Percentiles rank a stretch among this genome's conserved stretches.
Evolutionary conservation across 75 land plant species (phyloP).

Genomic region (Gnetum montanum): DNA sequence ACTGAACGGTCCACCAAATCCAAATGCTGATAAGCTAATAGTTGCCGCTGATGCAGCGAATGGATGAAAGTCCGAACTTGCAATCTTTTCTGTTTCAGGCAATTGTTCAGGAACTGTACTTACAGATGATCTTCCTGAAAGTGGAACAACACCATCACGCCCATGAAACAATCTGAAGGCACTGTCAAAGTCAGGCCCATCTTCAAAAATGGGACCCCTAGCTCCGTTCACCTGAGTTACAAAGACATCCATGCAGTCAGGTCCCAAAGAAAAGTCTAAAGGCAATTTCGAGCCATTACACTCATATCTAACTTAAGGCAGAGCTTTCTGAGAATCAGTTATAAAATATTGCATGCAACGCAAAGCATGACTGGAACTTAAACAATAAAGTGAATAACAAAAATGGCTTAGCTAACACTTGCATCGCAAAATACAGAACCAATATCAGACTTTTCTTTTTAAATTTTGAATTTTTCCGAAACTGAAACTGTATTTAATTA

Average conservation of each 20-base stretch:
- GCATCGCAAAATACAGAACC: too few relatives aligned
- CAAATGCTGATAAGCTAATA: conserved; percentile 86
- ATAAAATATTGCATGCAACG: background rate
- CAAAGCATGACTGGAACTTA: background rate
- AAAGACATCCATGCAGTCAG: background rate
- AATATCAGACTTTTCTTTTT: too few relatives aligned
- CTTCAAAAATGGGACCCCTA: conserved; percentile 97
- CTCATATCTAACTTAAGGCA: background rate
- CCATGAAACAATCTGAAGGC: conserved; percentile 97
- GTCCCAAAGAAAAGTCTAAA: background rate
- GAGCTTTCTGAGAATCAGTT: background rate
- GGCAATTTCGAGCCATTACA: background rate
- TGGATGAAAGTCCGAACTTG: conserved; percentile 61
- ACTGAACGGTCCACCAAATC: conserved; percentile 70
- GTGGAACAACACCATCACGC: conserved; percentile 85
- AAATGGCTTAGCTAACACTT: too few relatives aligned
- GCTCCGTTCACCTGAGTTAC: conserved; percentile 66
- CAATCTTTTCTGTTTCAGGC: conserved; percentile 1
- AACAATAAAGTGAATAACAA: background rate
- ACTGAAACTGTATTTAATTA: too few relatives aligned
- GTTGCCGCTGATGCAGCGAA: conserved; percentile 94
- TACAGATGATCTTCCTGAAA: conserved; percentile 31
- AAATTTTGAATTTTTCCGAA: too few relatives aligned
- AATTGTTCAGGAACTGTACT: background rate
- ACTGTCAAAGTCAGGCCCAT: conserved; percentile 89